Conservation (phyloP, 345 rosid species). For the Citrus hindsii region DNA sequence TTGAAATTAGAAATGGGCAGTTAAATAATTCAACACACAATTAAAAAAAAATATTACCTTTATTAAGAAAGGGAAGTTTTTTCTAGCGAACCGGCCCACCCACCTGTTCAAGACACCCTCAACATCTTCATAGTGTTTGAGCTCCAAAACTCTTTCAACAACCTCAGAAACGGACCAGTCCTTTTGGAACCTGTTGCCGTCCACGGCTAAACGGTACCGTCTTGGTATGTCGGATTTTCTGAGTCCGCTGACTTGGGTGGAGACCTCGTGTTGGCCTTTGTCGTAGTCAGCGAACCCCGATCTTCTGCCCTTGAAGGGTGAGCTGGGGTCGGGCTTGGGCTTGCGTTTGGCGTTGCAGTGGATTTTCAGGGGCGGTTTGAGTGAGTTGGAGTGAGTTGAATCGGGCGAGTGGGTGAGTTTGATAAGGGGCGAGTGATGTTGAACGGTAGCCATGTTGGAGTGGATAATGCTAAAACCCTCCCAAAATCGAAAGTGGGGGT, state of each 20-base stretch:
- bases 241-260: slow-evolving; percentile 57
- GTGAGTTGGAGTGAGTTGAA: slow-evolving; percentile 8
- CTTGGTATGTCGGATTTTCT: slow-evolving; percentile 58
- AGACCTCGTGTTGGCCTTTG: slow-evolving; percentile 59
- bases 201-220: slow-evolving; percentile 55
- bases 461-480: not conserved
- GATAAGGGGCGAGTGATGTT: slow-evolving; percentile 12
- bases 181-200: slow-evolving; percentile 73
- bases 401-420: slow-evolving; percentile 10
- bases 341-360: slow-evolving; percentile 32
- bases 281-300: slow-evolving; percentile 75
- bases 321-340: slow-evolving; percentile 15
- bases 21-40: not conserved
- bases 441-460: slow-evolving; percentile 19
- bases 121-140: slow-evolving; percentile 53
- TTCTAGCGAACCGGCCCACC: slow-evolving; percentile 81
- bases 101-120: slow-evolving; percentile 70
- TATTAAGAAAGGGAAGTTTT: slow-evolving; percentile 70
- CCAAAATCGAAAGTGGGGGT: not conserved
- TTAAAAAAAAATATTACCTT: slow-evolving; percentile 27
- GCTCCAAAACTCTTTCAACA: slow-evolving; percentile 47
- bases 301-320: slow-evolving; percentile 50
- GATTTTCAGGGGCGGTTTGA: slow-evolving; percentile 2
- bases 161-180: slow-evolving; percentile 85
- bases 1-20: not conserved